phyloP scores from a whole-genome alignment of 2,329 filamentous ascomycete species.

The Xylariaceae sp. region DNA sequence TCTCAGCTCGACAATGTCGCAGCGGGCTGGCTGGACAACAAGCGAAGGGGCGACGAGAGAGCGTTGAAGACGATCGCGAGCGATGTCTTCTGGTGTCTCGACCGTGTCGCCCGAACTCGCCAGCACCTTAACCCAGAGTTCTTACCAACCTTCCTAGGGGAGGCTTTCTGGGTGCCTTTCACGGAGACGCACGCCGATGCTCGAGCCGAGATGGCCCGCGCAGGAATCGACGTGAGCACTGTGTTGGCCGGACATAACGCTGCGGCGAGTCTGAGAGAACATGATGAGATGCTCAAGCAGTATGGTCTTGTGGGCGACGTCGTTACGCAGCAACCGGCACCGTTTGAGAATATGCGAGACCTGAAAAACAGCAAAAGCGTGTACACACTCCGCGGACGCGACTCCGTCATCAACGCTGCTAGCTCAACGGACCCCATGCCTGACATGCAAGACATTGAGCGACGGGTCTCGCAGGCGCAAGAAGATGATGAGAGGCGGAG shows the following conservation, averaged over 20 bases:
- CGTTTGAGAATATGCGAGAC: slow-evolving; percentile 18
- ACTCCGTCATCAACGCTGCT: slow-evolving; percentile 1
- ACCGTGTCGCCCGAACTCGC: slow-evolving; percentile 3
- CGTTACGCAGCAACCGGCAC: not conserved
- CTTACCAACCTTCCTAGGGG: slow-evolving; percentile 21
- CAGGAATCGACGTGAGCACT: slow-evolving; percentile 18
- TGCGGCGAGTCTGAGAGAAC: slow-evolving; percentile 14
- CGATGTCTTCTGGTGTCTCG: slow-evolving; percentile 22
- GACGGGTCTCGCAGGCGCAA: not conserved
- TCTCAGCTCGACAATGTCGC: slow-evolving; percentile 24
- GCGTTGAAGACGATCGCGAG: slow-evolving; percentile 12
- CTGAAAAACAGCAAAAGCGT: slow-evolving; percentile 13
- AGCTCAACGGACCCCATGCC: not conserved
- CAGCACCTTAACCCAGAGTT: slow-evolving; percentile 5
- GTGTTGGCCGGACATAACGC: slow-evolving; percentile 11
- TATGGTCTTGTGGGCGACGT: slow-evolving; percentile 13
- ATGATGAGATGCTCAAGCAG: slow-evolving; percentile 19
- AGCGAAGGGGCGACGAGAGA: slow-evolving; percentile 2
- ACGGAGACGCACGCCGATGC: slow-evolving; percentile 9
- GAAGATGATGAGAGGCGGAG: not conserved
- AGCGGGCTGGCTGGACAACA: slow-evolving; percentile 17
- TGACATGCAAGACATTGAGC: not conserved
- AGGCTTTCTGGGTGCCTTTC: slow-evolving; percentile 22
- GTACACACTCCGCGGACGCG: slow-evolving; percentile 12
- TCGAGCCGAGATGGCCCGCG: slow-evolving; percentile 12